Evolutionary conservation across 176 grass and related monocot genomes (phyloP).

Genomic region (Oryza officinalis): DNA sequence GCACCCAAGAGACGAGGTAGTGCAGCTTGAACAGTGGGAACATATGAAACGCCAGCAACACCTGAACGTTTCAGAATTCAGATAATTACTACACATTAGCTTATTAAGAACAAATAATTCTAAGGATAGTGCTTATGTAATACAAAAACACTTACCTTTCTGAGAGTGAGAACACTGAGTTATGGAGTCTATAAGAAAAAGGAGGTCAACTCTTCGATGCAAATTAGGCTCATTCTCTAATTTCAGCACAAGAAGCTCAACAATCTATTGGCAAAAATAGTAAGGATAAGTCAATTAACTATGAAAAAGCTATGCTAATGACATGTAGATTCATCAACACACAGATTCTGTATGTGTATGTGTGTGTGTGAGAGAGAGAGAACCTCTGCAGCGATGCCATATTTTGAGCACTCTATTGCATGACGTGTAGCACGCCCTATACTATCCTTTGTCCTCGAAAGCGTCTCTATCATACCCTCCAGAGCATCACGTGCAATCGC

Average conservation of each 20-base stretch:
- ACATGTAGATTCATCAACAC: neutral
- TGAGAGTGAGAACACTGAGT: slow-evolving; percentile 92
- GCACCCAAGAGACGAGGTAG: slow-evolving; percentile 84
- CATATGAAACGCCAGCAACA: slow-evolving; percentile 71
- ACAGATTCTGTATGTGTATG: neutral
- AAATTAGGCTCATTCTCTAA: slow-evolving; percentile 86
- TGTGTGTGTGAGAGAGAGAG: slow-evolving; percentile 1
- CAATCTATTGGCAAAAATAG: slow-evolving; percentile 63
- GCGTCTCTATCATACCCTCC: slow-evolving; percentile 95
- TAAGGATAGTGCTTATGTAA: slow-evolving; percentile 15
- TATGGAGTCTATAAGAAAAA: slow-evolving; percentile 97
- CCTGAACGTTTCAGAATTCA: slow-evolving; percentile 55
- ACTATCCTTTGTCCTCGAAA: slow-evolving; percentile 97
- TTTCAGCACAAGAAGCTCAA: slow-evolving; percentile 85
- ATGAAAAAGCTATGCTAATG: slow-evolving; percentile 12
- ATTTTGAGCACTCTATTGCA: slow-evolving; percentile 96
- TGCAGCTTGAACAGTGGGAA: slow-evolving; percentile 80
- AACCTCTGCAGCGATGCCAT: slow-evolving; percentile 88
- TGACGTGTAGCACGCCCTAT: slow-evolving; percentile 94
- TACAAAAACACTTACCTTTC: slow-evolving; percentile 61
- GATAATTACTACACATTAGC: slow-evolving; percentile 30
- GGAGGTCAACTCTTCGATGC: slow-evolving; percentile 86
- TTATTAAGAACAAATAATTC: slow-evolving; percentile 41
- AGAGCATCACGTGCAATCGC: slow-evolving; percentile 80
- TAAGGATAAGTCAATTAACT: neutral